These are phyloP conservation scores for Aspergillus intermedius DNA, from an alignment of 2,329 filamentous ascomycete genomes.

Conservation along the genomic window DNA sequence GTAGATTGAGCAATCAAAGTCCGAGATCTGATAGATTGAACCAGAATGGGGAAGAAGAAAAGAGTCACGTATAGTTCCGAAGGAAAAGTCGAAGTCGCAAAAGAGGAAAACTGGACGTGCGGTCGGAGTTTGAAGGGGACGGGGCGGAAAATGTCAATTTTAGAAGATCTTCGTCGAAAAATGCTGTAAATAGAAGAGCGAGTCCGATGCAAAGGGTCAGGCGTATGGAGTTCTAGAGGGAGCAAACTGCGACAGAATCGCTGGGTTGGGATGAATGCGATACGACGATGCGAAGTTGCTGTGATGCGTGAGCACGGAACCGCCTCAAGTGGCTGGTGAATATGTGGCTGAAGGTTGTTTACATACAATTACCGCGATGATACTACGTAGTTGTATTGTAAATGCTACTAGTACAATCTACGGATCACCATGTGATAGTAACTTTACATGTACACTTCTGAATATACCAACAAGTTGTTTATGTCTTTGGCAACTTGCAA, in stretches of 20 bases:
- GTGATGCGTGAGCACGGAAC: slow-evolving; percentile 8
- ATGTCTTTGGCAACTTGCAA: too few relatives aligned
- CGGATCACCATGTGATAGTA: too few relatives aligned
- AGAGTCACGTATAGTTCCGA: background rate
- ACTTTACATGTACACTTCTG: too few relatives aligned
- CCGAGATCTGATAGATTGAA: background rate
- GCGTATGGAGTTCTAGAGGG: background rate
- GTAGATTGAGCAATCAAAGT: background rate
- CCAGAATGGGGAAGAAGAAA: background rate
- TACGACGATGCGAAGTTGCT: slow-evolving; percentile 14
- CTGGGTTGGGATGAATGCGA: slow-evolving; percentile 3
- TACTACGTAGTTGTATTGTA: too few relatives aligned
- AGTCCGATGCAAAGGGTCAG: background rate
- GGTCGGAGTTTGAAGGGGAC: background rate
- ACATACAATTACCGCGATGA: slow-evolving; percentile 3
- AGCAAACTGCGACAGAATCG: background rate
- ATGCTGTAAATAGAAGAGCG: background rate
- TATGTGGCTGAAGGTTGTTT: background rate
- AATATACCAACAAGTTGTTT: too few relatives aligned
- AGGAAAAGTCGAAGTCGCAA: background rate
- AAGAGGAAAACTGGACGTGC: background rate
- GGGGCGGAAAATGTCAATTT: too few relatives aligned
- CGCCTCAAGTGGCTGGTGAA: slow-evolving; percentile 11
- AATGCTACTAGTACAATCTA: too few relatives aligned
- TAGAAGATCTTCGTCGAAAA: background rate